These are phyloP conservation scores for Aspergillus mulundensis DNA, from an alignment of 495 filamentous ascomycete species.

Conservation along the genomic window DNA sequence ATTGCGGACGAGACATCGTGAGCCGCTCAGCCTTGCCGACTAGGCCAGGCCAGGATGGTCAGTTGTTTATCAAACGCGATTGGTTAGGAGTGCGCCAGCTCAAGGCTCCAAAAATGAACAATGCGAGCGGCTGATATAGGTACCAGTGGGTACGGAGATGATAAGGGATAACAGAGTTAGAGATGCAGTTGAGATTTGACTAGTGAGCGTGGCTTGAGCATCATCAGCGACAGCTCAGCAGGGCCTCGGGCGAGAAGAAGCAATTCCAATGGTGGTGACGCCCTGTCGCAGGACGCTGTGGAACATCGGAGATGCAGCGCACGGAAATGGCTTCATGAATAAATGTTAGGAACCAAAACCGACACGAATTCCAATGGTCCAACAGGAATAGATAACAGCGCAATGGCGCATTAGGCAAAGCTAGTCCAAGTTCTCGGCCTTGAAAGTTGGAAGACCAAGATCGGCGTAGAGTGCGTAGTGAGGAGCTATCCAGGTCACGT, in stretches of 20 bases:
- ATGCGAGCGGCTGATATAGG: no score
- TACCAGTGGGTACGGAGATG: not conserved
- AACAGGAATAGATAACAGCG: not conserved
- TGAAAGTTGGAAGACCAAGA: not conserved
- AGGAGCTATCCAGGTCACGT: not conserved
- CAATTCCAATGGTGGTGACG: slow-evolving; percentile 9
- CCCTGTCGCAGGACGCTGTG: slow-evolving; percentile 16
- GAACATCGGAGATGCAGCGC: slow-evolving; percentile 13
- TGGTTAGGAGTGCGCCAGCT: not conserved
- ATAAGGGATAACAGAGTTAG: not conserved
- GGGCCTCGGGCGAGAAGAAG: slow-evolving; percentile 6
- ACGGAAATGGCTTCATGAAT: slow-evolving; percentile 7
- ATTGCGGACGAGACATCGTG: slow-evolving; percentile 18
- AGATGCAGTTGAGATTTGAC: slow-evolving; percentile 7
- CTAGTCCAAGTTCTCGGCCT: not conserved
- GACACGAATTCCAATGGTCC: not conserved
- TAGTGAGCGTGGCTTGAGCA: slow-evolving; percentile 10
- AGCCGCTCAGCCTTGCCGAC: slow-evolving; percentile 3
- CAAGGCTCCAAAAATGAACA: not conserved
- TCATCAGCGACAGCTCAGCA: slow-evolving; percentile 21
- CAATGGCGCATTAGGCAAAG: not conserved
- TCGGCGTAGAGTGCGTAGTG: not conserved
- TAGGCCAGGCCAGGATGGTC: not conserved
- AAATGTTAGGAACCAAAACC: not conserved
- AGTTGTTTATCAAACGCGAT: not conserved